phyloP scores from a whole-genome alignment of 768 basidiomycete genomes.

The Trametes coccinea region DNA sequence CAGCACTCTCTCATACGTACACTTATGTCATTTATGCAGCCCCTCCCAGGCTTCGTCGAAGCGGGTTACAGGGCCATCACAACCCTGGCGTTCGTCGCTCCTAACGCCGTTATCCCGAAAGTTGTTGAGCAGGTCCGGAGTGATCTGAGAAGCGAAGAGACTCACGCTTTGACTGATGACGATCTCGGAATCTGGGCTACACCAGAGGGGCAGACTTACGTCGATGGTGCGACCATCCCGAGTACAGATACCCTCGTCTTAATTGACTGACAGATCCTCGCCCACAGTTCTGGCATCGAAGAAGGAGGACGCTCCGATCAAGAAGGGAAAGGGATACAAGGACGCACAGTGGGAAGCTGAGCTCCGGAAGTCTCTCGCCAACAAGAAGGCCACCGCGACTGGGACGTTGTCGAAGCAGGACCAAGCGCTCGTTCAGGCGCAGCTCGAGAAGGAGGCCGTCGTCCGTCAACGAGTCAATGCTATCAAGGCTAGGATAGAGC shows the following conservation, averaged over 20 bases:
- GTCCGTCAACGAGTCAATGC: slow-evolving; percentile 60
- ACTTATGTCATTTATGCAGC: background rate
- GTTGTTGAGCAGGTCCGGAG: slow-evolving; percentile 64
- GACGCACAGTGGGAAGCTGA: slow-evolving; percentile 97
- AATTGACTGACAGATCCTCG: background rate
- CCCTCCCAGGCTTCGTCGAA: slow-evolving; percentile 43
- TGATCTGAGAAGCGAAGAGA: slow-evolving; percentile 61
- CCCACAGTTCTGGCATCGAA: slow-evolving; percentile 60
- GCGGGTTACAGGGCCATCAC: slow-evolving; percentile 76
- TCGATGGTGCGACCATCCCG: slow-evolving; percentile 59
- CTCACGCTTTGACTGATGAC: slow-evolving; percentile 64
- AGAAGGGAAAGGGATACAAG: slow-evolving; percentile 85
- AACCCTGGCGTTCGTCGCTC: slow-evolving; percentile 80
- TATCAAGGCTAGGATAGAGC: slow-evolving; percentile 55
- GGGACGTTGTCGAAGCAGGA: slow-evolving; percentile 79
- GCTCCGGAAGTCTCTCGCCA: slow-evolving; percentile 79
- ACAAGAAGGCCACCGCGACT: slow-evolving; percentile 53
- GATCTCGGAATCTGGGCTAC: slow-evolving; percentile 88
- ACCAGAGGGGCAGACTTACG: slow-evolving; percentile 74
- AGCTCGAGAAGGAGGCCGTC: slow-evolving; percentile 76
- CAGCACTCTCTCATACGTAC: background rate
- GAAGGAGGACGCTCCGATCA: slow-evolving; percentile 50
- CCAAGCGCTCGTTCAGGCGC: slow-evolving; percentile 77
- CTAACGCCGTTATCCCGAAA: slow-evolving; percentile 63
- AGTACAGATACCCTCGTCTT: background rate